These are phyloP conservation scores for Pelargonium australe DNA, from an alignment of 441 rosid species.

Conservation along the genomic window DNA sequence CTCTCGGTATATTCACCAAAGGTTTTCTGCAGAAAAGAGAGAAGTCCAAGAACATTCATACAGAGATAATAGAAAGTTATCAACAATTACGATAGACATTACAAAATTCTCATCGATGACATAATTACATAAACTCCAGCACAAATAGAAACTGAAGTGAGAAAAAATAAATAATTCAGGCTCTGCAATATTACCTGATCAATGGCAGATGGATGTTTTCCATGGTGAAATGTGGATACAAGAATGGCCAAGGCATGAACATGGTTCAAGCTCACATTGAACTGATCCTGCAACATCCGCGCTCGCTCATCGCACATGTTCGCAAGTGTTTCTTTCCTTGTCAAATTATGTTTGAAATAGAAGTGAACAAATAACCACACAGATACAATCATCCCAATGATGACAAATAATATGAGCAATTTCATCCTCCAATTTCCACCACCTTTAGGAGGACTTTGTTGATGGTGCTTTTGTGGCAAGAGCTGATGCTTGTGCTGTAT, in stretches of 20 bases:
- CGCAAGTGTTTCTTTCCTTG: constrained; percentile 63
- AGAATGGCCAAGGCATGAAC: constrained; percentile 95
- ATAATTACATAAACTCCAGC: background rate
- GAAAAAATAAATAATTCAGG: background rate
- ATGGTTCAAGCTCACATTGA: constrained; percentile 96
- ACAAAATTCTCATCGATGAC: background rate
- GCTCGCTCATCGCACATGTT: constrained; percentile 98
- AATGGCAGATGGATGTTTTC: constrained; percentile 83
- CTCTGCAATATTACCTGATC: constrained; percentile 62
- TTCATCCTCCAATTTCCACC: constrained; percentile 77
- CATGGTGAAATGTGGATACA: constrained; percentile 95
- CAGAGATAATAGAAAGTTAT: background rate
- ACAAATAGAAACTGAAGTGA: background rate
- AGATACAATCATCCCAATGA: constrained; percentile 48
- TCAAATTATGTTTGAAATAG: constrained; percentile 26
- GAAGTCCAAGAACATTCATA: constrained; percentile 5
- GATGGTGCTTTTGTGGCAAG: constrained; percentile 46
- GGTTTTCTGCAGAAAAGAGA: constrained; percentile 50
- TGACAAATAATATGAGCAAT: constrained; percentile 42
- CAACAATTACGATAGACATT: background rate
- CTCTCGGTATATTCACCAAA: constrained; percentile 90
- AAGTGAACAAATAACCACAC: constrained; percentile 62
- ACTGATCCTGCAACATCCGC: constrained; percentile 96
- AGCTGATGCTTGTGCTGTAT: constrained; percentile 1
- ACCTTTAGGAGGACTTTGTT: constrained; percentile 43